phyloP scores from a whole-genome alignment of 805 yeast genomes.

The Metschnikowia peoriensis region DNA sequence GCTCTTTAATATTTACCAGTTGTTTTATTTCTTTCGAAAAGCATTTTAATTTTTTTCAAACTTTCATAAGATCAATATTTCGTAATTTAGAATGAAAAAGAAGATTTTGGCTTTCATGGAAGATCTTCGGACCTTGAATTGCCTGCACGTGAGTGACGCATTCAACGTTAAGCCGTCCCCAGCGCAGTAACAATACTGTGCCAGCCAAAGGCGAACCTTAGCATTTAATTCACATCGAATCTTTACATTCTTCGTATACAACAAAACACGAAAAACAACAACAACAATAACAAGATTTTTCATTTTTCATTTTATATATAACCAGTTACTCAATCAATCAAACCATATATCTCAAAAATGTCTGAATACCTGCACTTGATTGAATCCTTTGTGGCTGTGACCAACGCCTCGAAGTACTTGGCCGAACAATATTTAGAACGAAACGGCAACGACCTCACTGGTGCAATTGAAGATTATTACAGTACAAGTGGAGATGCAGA shows the following conservation, averaged over 20 bases:
- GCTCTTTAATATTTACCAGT: no score
- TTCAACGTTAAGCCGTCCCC: background rate
- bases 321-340: no score
- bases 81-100: background rate
- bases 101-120: background rate
- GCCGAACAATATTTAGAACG: slow-evolving; percentile 41
- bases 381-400: slow-evolving; percentile 37
- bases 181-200: background rate
- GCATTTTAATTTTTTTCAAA: no score
- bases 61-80: no score
- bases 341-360: slow-evolving; percentile 10
- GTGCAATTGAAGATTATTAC: slow-evolving; percentile 43
- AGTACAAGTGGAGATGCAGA: slow-evolving; percentile 20
- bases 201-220: background rate
- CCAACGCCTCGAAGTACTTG: slow-evolving; percentile 31
- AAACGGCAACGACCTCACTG: slow-evolving; percentile 35
- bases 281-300: background rate
- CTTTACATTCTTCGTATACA: background rate
- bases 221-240: no score
- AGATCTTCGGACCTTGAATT: background rate
- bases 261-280: background rate
- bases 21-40: no score
- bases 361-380: slow-evolving; percentile 20
- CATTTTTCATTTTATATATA: no score
- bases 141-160: background rate